Evolutionary conservation across 208 protist species (phyloP).

Genomic region (Wallacemonas sp.): DNA sequence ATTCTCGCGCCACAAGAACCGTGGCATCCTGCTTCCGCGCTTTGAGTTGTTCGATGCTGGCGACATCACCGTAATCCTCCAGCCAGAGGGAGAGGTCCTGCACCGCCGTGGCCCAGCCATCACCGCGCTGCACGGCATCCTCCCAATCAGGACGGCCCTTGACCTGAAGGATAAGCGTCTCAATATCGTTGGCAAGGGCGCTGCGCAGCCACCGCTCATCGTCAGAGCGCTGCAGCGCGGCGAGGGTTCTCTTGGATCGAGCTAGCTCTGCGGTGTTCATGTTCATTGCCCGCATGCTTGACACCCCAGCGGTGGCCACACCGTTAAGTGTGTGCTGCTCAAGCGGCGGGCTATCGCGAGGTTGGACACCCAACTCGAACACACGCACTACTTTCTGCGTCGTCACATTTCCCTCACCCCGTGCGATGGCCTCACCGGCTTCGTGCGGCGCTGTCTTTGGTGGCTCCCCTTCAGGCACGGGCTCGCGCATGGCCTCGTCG

Average conservation of each 20-base stretch:
- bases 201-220: constrained; percentile 44
- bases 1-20: too few relatives aligned
- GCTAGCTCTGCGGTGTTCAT: constrained; percentile 35
- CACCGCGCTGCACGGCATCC: neutral
- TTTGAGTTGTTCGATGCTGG: constrained; percentile 36
- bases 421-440: neutral
- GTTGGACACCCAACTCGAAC: too few relatives aligned
- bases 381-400: constrained; percentile 6
- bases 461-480: too few relatives aligned
- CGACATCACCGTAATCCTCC: constrained; percentile 42
- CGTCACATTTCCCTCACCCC: neutral
- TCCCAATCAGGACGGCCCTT: constrained; percentile 51
- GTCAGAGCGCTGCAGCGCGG: constrained; percentile 46
- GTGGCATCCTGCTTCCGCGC: neutral
- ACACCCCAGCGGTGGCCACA: too few relatives aligned
- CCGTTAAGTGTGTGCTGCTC: too few relatives aligned
- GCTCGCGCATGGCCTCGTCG: neutral
- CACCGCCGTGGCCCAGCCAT: constrained; percentile 41
- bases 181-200: constrained; percentile 65
- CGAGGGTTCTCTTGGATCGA: constrained; percentile 31
- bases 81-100: constrained; percentile 49
- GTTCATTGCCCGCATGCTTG: constrained; percentile 22
- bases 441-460: too few relatives aligned
- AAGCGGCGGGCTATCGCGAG: neutral
- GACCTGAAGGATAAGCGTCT: constrained; percentile 47